Percentiles rank a stretch among this genome's conserved stretches.
Conservation (phyloP, 495 filamentous ascomycete genomes). For the Penicillium flavigenum region DNA sequence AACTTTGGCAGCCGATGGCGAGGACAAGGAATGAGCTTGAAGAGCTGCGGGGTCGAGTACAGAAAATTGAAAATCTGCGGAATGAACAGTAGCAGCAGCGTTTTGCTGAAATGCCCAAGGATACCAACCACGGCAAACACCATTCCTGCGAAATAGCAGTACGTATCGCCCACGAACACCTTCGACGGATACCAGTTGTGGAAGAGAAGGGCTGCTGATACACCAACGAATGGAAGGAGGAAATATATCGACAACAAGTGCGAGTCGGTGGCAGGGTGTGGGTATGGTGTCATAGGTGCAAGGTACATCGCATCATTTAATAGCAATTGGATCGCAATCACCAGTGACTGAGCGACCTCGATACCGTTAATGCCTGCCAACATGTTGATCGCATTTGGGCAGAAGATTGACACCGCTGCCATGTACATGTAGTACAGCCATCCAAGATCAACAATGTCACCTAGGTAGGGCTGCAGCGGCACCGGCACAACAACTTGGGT, state of each 20-base stretch:
- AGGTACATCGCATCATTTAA: slow-evolving; percentile 83
- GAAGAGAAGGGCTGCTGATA: slow-evolving; percentile 77
- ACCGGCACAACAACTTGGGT: slow-evolving; percentile 90
- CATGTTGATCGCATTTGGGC: slow-evolving; percentile 98
- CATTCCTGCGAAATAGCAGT: slow-evolving; percentile 99
- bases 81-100: slow-evolving; percentile 82
- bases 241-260: slow-evolving; percentile 96
- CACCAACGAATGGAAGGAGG: slow-evolving; percentile 88
- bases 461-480: slow-evolving; percentile 78
- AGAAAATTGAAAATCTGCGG: slow-evolving; percentile 96
- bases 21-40: slow-evolving; percentile 85
- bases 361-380: slow-evolving; percentile 96
- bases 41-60: slow-evolving; percentile 89
- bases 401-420: slow-evolving; percentile 92
- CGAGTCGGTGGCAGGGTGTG: slow-evolving; percentile 91
- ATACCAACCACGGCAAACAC: slow-evolving; percentile 97
- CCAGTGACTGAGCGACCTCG: slow-evolving; percentile 89
- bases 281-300: slow-evolving; percentile 63
- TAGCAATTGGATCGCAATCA: slow-evolving; percentile 80
- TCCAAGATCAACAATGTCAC: slow-evolving; percentile 79
- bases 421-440: slow-evolving; percentile 95
- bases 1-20: slow-evolving; percentile 88
- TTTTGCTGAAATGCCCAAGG: slow-evolving; percentile 97
- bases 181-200: slow-evolving; percentile 97
- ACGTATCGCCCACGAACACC: slow-evolving; percentile 97